Conservation (phyloP, 1,139 yeast species). For the Candida buenavistaensis region DNA sequence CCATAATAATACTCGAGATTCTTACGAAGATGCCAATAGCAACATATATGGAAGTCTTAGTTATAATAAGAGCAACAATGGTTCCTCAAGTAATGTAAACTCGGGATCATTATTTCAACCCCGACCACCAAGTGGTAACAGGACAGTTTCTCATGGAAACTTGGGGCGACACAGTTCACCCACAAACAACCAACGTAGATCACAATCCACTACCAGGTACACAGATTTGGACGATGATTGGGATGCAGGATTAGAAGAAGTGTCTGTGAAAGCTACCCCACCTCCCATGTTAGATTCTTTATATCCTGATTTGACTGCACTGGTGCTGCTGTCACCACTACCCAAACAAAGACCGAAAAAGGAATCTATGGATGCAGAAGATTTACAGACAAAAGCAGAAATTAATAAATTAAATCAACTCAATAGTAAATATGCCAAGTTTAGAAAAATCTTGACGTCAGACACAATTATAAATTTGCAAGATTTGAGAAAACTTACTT, state of each 20-base stretch:
- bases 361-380: slow-evolving; percentile 25
- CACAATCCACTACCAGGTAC: slow-evolving; percentile 27
- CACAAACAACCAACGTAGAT: slow-evolving; percentile 9
- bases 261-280: slow-evolving; percentile 13
- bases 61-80: slow-evolving; percentile 18
- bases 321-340: slow-evolving; percentile 1
- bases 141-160: slow-evolving; percentile 20
- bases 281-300: slow-evolving; percentile 36
- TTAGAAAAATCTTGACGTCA: slow-evolving; percentile 61
- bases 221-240: slow-evolving; percentile 85
- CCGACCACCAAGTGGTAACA: slow-evolving; percentile 14
- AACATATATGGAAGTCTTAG: slow-evolving; percentile 43
- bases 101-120: slow-evolving; percentile 19
- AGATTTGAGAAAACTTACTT: slow-evolving; percentile 74
- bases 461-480: slow-evolving; percentile 53
- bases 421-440: slow-evolving; percentile 63
- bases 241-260: slow-evolving; percentile 80
- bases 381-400: slow-evolving; percentile 40
- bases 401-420: slow-evolving; percentile 58
- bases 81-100: slow-evolving; percentile 12
- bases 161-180: slow-evolving; percentile 2
- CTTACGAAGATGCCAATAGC: slow-evolving; percentile 33
- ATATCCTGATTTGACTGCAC: slow-evolving; percentile 37
- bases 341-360: slow-evolving; percentile 11
- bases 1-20: slow-evolving; percentile 6